Evolutionary conservation across 306 rosid genomes (phyloP).

Genomic region (Gastrolobium villosum): DNA sequence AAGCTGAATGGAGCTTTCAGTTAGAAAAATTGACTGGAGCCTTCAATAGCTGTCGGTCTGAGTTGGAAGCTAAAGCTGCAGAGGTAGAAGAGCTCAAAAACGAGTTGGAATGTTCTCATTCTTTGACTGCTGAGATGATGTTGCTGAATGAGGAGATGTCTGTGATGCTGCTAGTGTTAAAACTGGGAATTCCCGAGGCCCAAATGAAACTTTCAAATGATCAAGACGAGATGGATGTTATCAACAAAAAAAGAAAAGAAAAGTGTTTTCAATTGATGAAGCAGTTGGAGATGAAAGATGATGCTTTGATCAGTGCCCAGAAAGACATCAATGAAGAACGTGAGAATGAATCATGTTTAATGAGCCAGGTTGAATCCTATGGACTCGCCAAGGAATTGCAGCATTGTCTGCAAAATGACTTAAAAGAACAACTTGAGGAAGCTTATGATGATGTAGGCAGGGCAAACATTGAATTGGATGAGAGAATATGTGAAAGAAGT

Average conservation of each 20-base stretch:
- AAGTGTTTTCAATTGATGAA: conserved; percentile 55
- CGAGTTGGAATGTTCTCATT: conserved; percentile 64
- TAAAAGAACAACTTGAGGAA: conserved; percentile 57
- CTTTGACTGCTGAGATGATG: conserved; percentile 61
- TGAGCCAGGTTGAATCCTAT: conserved; percentile 58
- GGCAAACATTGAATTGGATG: conserved; percentile 59
- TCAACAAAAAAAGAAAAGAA: conserved; percentile 57
- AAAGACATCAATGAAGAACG: conserved; percentile 51
- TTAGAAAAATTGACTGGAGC: conserved; percentile 53
- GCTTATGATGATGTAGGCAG: conserved; percentile 56
- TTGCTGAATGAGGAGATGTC: conserved; percentile 80
- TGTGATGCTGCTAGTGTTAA: conserved; percentile 69
- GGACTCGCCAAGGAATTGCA: conserved; percentile 53
- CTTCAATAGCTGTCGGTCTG: conserved; percentile 54
- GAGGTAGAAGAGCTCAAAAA: conserved; percentile 55
- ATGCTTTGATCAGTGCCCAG: conserved; percentile 53
- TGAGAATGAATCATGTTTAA: conserved; percentile 49
- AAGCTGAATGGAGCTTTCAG: conserved; percentile 67
- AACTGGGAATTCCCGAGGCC: conserved; percentile 68
- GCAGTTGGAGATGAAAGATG: conserved; percentile 72
- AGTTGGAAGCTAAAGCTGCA: conserved; percentile 58
- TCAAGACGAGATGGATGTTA: conserved; percentile 52
- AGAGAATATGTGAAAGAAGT: conserved; percentile 59
- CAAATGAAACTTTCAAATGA: conserved; percentile 58
- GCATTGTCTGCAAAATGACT: conserved; percentile 55